Base-by-base conservation (phyloP, 176 grass and related monocot genomes). In the Cenchrus fungigraminus region DNA sequence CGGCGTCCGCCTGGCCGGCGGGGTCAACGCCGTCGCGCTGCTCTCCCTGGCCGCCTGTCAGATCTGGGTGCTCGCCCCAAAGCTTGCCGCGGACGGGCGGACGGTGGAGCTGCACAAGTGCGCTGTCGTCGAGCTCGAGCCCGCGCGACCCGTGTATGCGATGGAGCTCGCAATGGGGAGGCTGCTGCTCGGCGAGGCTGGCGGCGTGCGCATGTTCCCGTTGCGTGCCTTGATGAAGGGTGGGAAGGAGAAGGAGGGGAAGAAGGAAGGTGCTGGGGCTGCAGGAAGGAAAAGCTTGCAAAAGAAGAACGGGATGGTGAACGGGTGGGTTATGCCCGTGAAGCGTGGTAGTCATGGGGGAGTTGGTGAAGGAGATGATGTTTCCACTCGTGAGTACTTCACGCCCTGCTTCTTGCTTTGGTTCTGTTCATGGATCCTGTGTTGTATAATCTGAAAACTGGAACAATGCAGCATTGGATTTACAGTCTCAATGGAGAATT, bases 51-150 rank as follows among this genome's bases (percentile, higher is more conserved):
- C 86, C 65, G 86, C 84, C n/a, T 63, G 63, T 0, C 94, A 99
- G 90, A 99, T 99, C 93, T 99, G 97, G 97, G 74, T 99, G 47
- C 19, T 96, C 20, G 85, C 84, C 2, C 84, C 87, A 17, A 91
- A 53, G 71, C 72, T 89, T 71, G 64, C 78, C 45, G 84, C 46
- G 17, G 91, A 87, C 42, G 83, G 64, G 56, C 55, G 69, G 17
- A 89, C 84, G 12, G 86, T 96, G 37, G 88, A 94, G 77, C 85
- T 99, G 59, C 88, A 92, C 69, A 99, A 99, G 89, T 96, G 91
- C 9, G 94, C 91, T 0, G 93, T 96, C 28, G 28, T 96, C 32
- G 86, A 99, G 85, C 86, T 99, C 42, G 75, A 91, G 78, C n/a
- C 87, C 19, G 50, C 77, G 8, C 42, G 91, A 40, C 97, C 97